A percentile compares a stretch with the other conserved stretches of the same genome.
phyloP scores from a whole-genome alignment of 2,329 filamentous ascomycete genomes.

The Aspergillus amoenus region DNA sequence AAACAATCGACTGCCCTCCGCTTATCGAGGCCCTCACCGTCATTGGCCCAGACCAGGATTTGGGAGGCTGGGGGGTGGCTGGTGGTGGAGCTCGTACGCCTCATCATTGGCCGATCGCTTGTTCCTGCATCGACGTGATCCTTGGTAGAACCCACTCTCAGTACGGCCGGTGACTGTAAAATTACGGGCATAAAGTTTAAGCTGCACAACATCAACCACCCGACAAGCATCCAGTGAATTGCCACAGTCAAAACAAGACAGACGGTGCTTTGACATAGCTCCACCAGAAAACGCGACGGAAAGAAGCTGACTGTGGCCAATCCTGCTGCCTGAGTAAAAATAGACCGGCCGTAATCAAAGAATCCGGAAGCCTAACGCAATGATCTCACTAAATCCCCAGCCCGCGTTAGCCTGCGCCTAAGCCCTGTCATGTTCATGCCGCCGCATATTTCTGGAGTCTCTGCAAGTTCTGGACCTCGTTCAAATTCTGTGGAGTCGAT shows the following conservation, averaged over 20 bases:
- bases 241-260: not conserved
- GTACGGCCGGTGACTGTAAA: constrained; percentile 3
- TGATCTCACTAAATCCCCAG: constrained; percentile 1
- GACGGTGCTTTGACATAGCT: too few relatives aligned
- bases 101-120: constrained; percentile 20
- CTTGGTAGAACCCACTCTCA: not conserved
- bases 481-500: too few relatives aligned
- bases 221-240: not conserved
- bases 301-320: not conserved
- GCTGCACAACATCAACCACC: not conserved
- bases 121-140: constrained; percentile 10
- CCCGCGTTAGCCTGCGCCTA: constrained; percentile 3
- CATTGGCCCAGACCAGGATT: constrained; percentile 10
- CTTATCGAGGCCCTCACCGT: constrained; percentile 4
- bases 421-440: not conserved
- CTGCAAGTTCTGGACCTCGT: too few relatives aligned
- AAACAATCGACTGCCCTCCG: constrained; percentile 7
- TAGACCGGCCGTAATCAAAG: constrained; percentile 3
- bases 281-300: not conserved
- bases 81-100: constrained; percentile 36
- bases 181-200: not conserved
- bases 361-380: not conserved
- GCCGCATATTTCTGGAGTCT: too few relatives aligned
- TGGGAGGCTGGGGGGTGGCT: constrained; percentile 19
- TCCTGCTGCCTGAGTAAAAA: constrained; percentile 8